Percentiles rank a stretch among this genome's conserved stretches.
phyloP scores from a whole-genome alignment of 768 basidiomycete genomes.

The Lactifluus echinatus region DNA sequence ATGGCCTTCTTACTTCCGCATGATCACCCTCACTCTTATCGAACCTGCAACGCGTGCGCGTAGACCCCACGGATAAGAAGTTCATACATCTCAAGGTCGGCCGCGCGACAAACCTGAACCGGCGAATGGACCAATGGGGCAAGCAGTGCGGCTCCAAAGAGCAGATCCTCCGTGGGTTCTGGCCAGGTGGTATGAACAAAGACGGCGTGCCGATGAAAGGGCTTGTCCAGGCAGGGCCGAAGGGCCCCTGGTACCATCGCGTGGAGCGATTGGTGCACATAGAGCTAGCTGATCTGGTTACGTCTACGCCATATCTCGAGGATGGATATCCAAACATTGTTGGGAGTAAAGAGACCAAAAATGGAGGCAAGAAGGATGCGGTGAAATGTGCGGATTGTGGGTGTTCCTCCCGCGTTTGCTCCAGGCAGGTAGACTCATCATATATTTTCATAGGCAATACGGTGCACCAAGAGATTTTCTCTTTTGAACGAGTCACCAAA shows the following conservation, averaged over 20 bases:
- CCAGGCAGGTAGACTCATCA: background rate
- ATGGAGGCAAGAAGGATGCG: conserved; percentile 8
- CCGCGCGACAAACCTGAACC: conserved; percentile 61
- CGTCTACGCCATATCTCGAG: conserved; percentile 52
- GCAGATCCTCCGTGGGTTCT: conserved; percentile 65
- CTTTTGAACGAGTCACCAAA: conserved; percentile 46
- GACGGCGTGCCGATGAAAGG: conserved; percentile 45
- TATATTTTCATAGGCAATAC: conserved; percentile 37
- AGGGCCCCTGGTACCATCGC: conserved; percentile 61
- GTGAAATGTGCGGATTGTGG: conserved; percentile 39
- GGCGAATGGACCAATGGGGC: conserved; percentile 70
- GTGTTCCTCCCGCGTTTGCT: conserved; percentile 26
- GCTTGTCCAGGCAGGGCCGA: conserved; percentile 49
- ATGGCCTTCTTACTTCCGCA: conserved; percentile 14
- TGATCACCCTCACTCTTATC: background rate
- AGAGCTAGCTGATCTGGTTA: conserved; percentile 62
- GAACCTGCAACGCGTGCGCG: background rate
- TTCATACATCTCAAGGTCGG: conserved; percentile 71
- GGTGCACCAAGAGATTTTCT: conserved; percentile 72
- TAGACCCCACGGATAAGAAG: conserved; percentile 30
- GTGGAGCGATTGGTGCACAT: conserved; percentile 74
- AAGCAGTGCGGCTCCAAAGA: conserved; percentile 75
- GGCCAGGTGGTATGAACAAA: conserved; percentile 47
- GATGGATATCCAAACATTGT: conserved; percentile 36
- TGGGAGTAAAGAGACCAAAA: conserved; percentile 25